These are phyloP conservation scores for Linderniella brevidens DNA, from an alignment of 257 asterid species.

Conservation along the genomic window DNA sequence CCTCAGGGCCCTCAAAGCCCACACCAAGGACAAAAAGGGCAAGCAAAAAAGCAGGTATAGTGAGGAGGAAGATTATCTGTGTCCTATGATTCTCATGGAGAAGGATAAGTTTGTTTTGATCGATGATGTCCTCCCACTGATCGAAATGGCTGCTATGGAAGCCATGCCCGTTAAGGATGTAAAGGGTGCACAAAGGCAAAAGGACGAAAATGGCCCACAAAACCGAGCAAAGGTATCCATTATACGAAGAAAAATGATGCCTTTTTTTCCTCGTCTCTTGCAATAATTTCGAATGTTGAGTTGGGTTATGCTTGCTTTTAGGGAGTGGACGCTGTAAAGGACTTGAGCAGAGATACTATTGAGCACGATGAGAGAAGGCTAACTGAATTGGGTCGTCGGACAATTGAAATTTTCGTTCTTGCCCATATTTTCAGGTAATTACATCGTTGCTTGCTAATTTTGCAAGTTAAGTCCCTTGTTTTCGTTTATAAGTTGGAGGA, in stretches of 20 bases:
- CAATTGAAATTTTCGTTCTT: conserved; percentile 75
- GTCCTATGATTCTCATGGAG: conserved; percentile 55
- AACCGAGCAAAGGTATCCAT: conserved; percentile 68
- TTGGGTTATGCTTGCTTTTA: conserved; percentile 14
- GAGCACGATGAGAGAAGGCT: conserved; percentile 30
- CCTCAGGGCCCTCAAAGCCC: conserved; percentile 78
- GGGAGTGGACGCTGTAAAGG: conserved; percentile 79
- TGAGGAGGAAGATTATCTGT: conserved; percentile 40
- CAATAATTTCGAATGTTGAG: too few relatives aligned
- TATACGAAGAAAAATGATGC: neutral
- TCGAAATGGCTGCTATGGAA: conserved; percentile 80
- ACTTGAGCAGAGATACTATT: conserved; percentile 10
- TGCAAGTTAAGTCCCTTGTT: neutral
- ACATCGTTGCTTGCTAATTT: neutral
- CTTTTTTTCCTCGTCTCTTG: neutral
- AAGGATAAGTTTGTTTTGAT: conserved; percentile 57
- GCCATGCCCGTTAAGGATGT: conserved; percentile 91
- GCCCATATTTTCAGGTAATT: conserved; percentile 78
- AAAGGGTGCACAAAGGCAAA: conserved; percentile 63
- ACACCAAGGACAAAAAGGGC: conserved; percentile 47
- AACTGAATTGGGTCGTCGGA: conserved; percentile 88
- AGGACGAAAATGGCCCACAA: conserved; percentile 32
- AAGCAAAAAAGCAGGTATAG: conserved; percentile 34
- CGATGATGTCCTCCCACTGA: conserved; percentile 69
- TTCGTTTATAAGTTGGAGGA: neutral